Evolutionary conservation across 164 flowering plant genomes (phyloP).

Genomic region (Litsea cubeba): DNA sequence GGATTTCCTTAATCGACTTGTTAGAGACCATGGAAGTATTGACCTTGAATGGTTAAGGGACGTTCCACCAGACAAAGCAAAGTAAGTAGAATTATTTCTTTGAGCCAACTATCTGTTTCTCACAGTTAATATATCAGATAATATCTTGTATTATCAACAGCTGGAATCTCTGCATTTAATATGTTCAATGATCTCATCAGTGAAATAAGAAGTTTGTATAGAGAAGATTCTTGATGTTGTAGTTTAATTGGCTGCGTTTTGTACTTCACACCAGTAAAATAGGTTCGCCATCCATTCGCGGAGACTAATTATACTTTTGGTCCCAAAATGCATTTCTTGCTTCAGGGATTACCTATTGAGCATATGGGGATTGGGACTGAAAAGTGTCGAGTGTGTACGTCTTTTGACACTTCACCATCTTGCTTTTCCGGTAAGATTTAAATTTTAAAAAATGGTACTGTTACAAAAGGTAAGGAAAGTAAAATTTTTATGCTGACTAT

Average conservation of each 20-base stretch:
- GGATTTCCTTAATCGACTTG: conserved; percentile 79
- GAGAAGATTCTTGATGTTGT: not conserved
- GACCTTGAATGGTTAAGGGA: conserved; percentile 97
- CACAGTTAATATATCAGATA: not conserved
- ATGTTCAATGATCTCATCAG: not conserved
- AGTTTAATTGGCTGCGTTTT: not conserved
- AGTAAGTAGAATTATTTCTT: conserved; percentile 43
- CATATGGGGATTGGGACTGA: conserved; percentile 81
- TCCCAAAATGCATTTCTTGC: not conserved
- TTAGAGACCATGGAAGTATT: conserved; percentile 77
- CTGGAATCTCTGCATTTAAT: not conserved
- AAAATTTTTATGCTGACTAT: not conserved
- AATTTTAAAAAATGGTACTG: not conserved
- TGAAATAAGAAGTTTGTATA: too few species aligned
- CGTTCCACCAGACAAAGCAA: conserved; percentile 90
- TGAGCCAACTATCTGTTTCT: not conserved
- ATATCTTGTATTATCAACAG: not conserved
- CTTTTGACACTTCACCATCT: conserved; percentile 92
- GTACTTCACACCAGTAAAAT: not conserved
- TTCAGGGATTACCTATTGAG: conserved; percentile 84
- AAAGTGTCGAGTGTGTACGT: conserved; percentile 95
- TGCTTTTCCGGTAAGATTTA: conserved; percentile 90
- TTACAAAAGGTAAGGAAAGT: not conserved
- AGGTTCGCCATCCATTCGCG: not conserved
- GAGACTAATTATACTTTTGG: not conserved